phyloP scores from a whole-genome alignment of 352 stramenopile species.

The Phytophthora capsici region DNA sequence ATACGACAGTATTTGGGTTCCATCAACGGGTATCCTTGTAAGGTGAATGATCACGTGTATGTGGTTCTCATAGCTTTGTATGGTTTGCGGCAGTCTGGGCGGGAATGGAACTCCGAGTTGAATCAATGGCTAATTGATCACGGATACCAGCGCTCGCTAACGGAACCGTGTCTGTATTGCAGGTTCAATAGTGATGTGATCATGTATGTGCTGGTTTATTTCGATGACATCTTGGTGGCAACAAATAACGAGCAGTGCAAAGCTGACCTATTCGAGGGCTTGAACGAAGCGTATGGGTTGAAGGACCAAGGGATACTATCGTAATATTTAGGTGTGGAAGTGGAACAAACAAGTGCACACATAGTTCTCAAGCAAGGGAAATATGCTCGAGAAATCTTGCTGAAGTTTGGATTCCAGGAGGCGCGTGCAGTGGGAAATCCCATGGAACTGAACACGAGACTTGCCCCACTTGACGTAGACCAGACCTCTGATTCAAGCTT shows the following conservation, averaged over 20 bases:
- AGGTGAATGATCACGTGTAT: no score
- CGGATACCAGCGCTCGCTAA: no score
- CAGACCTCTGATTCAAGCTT: background rate
- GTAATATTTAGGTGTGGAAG: conserved; percentile 9
- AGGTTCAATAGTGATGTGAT: no score
- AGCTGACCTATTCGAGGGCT: conserved; percentile 4
- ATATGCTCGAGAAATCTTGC: conserved; percentile 6
- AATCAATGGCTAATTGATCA: no score
- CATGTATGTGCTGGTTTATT: no score
- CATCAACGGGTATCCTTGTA: no score
- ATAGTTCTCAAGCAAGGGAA: conserved; percentile 8
- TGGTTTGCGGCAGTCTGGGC: no score
- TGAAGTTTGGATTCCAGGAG: conserved; percentile 14
- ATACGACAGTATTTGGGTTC: no score
- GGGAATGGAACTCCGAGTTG: no score
- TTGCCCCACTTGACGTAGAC: background rate
- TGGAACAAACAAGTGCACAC: background rate
- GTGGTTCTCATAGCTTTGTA: no score
- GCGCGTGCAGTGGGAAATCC: conserved; percentile 9
- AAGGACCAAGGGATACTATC: conserved; percentile 8
- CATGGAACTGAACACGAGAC: conserved; percentile 4
- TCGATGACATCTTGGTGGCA: no score
- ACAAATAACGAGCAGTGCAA: conserved; percentile 7
- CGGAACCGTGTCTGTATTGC: no score
- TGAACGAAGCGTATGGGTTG: conserved; percentile 2